Evolutionary conservation across 768 basidiomycete species (phyloP), one percentile per base, ranked within the genome.

Genomic region (Multifurca ochricompacta): DNA sequence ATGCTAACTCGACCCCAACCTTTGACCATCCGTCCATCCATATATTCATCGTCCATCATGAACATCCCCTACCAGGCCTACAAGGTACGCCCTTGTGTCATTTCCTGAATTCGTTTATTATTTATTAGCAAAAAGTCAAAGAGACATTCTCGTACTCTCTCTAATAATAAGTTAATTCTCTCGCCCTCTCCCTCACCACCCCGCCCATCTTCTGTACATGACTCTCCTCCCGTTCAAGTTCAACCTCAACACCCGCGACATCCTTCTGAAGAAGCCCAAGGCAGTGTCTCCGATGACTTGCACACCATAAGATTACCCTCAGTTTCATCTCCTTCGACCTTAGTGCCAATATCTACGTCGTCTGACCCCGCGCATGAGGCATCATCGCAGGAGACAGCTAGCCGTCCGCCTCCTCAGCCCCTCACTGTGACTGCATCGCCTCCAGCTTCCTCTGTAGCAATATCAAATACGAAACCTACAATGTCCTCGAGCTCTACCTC

Each of bases 41-140:
- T n/a, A n/a, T n/a, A n/a, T n/a, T n/a, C n/a, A n/a, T n/a, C n/a
- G n/a, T n/a, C n/a, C n/a, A n/a, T n/a, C n/a, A n/a, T n/a, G n/a
- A n/a, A 70, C n/a, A 70, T 79, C 11, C 74, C 77, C 4, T 79
- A 79, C 66, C 75, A 75, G 59, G 72, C 77, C 0, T 78, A 78
- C 67, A 75, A 64, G 68, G 77, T 74, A 49, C 50, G 65, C 59
- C 0, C 13, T 32, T 31, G 7, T 18, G 4, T 45, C 13, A 50
- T 32, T 32, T 51, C 44, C 3, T 47, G 9, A n/a, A n/a, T 52
- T 37, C 37, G 52, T n/a, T 53, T 28, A 43, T 35, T 23, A 28
- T 31, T 11, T 23, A 25, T 23, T 34, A 16, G 0, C 50, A 6
- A 4, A 47, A 41, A 78, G 77, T 70, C 77, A 11, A 78, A 77